phyloP scores from a whole-genome alignment of 495 filamentous ascomycete species.

The Choiromyces venosus region DNA sequence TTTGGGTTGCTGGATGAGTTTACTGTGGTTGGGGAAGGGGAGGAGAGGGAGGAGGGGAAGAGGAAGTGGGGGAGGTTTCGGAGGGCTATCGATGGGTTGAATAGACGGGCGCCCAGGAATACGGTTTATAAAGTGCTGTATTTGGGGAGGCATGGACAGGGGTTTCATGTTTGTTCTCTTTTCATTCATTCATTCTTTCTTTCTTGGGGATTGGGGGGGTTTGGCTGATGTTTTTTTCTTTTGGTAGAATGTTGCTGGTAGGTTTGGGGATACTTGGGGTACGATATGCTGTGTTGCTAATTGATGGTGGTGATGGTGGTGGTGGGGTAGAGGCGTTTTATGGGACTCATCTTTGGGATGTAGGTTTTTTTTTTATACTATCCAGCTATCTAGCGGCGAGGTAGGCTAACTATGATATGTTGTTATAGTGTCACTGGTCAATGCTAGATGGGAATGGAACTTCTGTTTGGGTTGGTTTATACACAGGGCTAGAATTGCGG shows the following conservation, averaged over 20 bases:
- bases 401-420: constrained; percentile 5
- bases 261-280: background rate
- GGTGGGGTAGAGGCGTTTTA: constrained; percentile 61
- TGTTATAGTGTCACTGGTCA: constrained; percentile 65
- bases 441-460: constrained; percentile 62
- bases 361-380: constrained; percentile 40
- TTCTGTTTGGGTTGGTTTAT: constrained; percentile 51
- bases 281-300: constrained; percentile 11
- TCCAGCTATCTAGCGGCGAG: constrained; percentile 20
- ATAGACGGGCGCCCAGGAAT: constrained; percentile 47
- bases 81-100: constrained; percentile 53
- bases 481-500: background rate
- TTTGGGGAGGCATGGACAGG: constrained; percentile 65
- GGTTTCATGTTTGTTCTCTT: constrained; percentile 50
- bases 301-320: constrained; percentile 44
- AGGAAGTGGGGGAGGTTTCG: constrained; percentile 61
- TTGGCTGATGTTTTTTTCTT: constrained; percentile 5
- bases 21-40: background rate
- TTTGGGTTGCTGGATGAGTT: constrained; percentile 50
- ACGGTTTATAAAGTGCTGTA: constrained; percentile 64
- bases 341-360: constrained; percentile 64
- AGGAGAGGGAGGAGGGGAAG: background rate
- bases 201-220: background rate
- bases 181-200: too few relatives aligned
- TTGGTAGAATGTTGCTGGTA: constrained; percentile 38